phyloP scores from a whole-genome alignment of 495 filamentous ascomycete genomes.

The Letharia columbiana region DNA sequence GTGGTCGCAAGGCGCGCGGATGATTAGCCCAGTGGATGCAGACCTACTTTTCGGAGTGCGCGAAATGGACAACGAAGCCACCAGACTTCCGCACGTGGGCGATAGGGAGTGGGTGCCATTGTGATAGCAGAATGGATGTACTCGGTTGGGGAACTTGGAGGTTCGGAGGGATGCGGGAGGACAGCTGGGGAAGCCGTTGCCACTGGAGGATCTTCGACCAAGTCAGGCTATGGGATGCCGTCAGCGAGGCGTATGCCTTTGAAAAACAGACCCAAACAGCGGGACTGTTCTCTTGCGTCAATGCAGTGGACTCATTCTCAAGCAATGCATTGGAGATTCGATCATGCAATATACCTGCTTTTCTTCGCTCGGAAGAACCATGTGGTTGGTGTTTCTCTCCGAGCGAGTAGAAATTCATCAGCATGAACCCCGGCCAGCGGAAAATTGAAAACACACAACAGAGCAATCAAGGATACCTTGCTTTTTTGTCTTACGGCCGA shows the following conservation, averaged over 20 bases:
- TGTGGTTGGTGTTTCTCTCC: no score
- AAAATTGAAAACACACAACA: no score
- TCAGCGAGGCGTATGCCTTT: no score
- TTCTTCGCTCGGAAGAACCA: no score
- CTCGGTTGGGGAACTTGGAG: neutral
- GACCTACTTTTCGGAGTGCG: neutral
- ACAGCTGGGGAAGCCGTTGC: neutral
- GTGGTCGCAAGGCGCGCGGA: neutral
- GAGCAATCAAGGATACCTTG: neutral
- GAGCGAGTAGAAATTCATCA: no score
- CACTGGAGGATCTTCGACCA: neutral
- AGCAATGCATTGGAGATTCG: neutral
- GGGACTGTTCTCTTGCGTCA: neutral
- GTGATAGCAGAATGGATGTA: neutral
- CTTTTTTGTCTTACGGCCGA: neutral
- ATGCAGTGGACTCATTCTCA: neutral
- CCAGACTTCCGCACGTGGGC: neutral
- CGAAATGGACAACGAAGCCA: neutral
- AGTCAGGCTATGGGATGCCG: neutral
- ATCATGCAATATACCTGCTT: neutral
- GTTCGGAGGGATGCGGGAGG: neutral
- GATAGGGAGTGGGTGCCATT: neutral
- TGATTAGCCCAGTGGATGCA: neutral
- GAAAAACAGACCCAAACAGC: no score
- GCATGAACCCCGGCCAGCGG: no score